Evolutionary conservation across 768 basidiomycete genomes (phyloP), one percentile per base, ranked within the genome.

Genomic region (Postia placenta): DNA sequence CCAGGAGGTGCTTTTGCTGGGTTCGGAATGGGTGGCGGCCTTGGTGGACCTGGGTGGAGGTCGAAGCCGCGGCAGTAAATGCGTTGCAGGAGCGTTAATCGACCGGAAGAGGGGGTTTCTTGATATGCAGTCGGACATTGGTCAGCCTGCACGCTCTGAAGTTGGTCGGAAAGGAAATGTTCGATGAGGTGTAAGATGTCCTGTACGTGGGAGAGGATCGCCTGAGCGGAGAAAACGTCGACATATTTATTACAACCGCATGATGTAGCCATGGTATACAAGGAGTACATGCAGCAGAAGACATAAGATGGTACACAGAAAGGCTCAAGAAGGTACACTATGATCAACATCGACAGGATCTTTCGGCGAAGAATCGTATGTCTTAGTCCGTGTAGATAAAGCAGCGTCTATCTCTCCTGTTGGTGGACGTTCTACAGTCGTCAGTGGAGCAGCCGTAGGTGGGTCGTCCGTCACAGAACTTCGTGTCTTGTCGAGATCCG

Each of bases 11-110:
- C 75, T 3, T 79, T 79, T 46, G 73, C 72, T 9, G 67, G 63
- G 48, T 78, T 78, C 50, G 75, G 74, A 11, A 67, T 74, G 1
- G 74, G 74, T 4, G 65, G 64, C 25, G 70, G 74, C 3, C 66
- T 56, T 27, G 51, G 64, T 24, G 53, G 56, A 15, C 42, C 52
- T 5, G 63, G 60, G 2, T 64, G 63, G 63, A 51, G 63, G 19
- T 56, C 52, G 19, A 64, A 64, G 55, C 49, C 15, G 30, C 45
- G 45, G 30, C 20, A 7, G 38, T 39, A 17, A 39, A 39, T n/a
- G n/a, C 30, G 30, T 33, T 7, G 30, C 30, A 33, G 9, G 30
- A 7, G 30, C 7, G 7, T 7, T 33, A 33, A 33, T 33, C 30
- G 30, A 7, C 30, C n/a, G n/a, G n/a, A n/a, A n/a, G n/a, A 33